Conservation (phyloP, 768 basidiomycete genomes). For the Chalciporus piperatus region DNA sequence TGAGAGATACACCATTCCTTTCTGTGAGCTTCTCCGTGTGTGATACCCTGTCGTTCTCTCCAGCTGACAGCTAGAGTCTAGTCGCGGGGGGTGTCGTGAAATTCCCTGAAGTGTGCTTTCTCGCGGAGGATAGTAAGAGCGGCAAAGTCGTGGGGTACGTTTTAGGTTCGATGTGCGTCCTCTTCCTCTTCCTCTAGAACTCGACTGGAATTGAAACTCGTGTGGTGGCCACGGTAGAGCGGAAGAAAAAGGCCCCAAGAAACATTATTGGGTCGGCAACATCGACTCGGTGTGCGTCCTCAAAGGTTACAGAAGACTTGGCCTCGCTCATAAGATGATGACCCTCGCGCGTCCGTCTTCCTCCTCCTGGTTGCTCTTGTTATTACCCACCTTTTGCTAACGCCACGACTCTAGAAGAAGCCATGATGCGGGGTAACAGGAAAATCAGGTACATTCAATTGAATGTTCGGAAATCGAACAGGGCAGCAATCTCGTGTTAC, state of each 20-base stretch:
- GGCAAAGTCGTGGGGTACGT: conserved; percentile 56
- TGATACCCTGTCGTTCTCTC: not conserved
- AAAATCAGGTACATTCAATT: conserved; percentile 23
- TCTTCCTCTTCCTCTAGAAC: not conserved
- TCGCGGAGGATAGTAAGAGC: conserved; percentile 43
- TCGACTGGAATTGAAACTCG: not conserved
- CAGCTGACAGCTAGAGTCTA: not conserved
- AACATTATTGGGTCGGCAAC: conserved; percentile 18
- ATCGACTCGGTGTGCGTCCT: conserved; percentile 30
- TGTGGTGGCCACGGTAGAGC: conserved; percentile 8
- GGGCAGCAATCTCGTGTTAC: conserved; percentile 22
- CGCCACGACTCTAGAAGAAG: conserved; percentile 16
- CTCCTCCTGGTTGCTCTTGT: not conserved
- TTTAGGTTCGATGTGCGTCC: conserved; percentile 50
- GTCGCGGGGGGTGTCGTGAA: no score
- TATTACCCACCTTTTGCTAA: not conserved
- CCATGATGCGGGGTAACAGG: conserved; percentile 19
- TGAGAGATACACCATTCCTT: conserved; percentile 42
- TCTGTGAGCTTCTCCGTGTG: conserved; percentile 18
- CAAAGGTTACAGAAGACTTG: conserved; percentile 28
- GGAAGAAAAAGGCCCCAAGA: conserved; percentile 8
- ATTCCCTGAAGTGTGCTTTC: conserved; percentile 49
- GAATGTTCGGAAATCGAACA: conserved; percentile 30
- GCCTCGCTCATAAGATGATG: conserved; percentile 28
- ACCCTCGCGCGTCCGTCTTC: conserved; percentile 20